Evolutionary conservation across 106 monocot species (phyloP).

Genomic region (Dioscorea dumetorum): DNA sequence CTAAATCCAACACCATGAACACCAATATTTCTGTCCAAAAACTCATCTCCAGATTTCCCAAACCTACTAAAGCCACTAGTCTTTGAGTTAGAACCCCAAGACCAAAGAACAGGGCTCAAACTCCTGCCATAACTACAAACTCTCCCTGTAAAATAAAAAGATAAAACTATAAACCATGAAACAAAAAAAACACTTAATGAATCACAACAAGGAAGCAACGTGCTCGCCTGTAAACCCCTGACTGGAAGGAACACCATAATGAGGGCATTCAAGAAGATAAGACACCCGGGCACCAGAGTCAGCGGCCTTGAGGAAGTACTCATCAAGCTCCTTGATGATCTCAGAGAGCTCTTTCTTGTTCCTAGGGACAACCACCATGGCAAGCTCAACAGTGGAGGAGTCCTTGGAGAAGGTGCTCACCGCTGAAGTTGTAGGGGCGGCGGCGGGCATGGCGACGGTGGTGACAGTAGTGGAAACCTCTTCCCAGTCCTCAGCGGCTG

Average conservation of each 20-base stretch:
- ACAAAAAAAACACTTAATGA: not conserved
- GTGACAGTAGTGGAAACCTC: slow-evolving; percentile 29
- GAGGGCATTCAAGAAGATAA: slow-evolving; percentile 46
- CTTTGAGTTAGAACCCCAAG: slow-evolving; percentile 36
- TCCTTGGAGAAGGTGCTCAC: slow-evolving; percentile 33
- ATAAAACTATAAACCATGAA: not conserved
- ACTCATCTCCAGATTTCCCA: slow-evolving; percentile 17
- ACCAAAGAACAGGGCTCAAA: slow-evolving; percentile 47
- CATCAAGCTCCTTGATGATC: slow-evolving; percentile 84
- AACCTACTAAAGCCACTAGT: slow-evolving; percentile 23
- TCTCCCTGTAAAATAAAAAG: slow-evolving; percentile 40
- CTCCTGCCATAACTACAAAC: slow-evolving; percentile 57
- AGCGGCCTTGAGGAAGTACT: slow-evolving; percentile 84
- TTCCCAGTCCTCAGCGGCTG: slow-evolving; percentile 52
- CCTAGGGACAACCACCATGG: slow-evolving; percentile 54
- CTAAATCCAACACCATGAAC: slow-evolving; percentile 14
- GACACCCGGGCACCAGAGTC: slow-evolving; percentile 60
- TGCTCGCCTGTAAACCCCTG: slow-evolving; percentile 30
- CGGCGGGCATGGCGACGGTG: slow-evolving; percentile 15
- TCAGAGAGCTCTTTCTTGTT: slow-evolving; percentile 58
- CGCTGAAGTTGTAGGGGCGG: slow-evolving; percentile 31
- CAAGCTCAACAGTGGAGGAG: slow-evolving; percentile 41
- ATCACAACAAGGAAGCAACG: not conserved
- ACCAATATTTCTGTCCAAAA: slow-evolving; percentile 9
- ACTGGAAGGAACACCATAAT: slow-evolving; percentile 19